Evolutionary conservation across 371 early-diverging fungal species (phyloP).

Genomic region (Apophysomyces trapeziformis): DNA sequence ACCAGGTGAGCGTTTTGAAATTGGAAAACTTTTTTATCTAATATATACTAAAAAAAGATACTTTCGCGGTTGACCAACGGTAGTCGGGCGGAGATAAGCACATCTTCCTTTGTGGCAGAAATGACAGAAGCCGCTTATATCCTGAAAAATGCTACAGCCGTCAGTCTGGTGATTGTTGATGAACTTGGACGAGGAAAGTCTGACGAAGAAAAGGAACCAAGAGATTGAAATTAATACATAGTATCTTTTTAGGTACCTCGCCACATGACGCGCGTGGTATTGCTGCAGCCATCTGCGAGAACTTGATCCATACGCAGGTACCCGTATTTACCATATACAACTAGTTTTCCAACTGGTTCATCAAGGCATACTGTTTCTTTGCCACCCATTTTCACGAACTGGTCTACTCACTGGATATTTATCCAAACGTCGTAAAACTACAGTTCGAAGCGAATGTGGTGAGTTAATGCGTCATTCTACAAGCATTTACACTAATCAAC

Average conservation of each 20-base stretch:
- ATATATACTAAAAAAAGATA: constrained; percentile 28
- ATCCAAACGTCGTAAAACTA: constrained; percentile 71
- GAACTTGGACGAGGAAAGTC: constrained; percentile 93
- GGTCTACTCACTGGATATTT: constrained; percentile 49
- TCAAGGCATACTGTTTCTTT: constrained; percentile 68
- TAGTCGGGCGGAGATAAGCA: constrained; percentile 64
- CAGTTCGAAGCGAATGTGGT: constrained; percentile 62
- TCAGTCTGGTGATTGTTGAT: constrained; percentile 90
- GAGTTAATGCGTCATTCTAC: not conserved
- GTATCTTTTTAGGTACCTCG: constrained; percentile 63
- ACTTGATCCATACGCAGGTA: constrained; percentile 59
- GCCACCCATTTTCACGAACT: constrained; percentile 76
- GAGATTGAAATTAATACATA: too few species aligned
- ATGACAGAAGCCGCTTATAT: constrained; percentile 92
- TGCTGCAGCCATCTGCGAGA: constrained; percentile 80
- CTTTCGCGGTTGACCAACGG: constrained; percentile 79
- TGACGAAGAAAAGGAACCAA: not conserved
- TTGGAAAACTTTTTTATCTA: not conserved
- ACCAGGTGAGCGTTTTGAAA: constrained; percentile 46
- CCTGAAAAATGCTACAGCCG: constrained; percentile 68
- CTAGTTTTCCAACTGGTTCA: not conserved
- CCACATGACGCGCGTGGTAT: constrained; percentile 82
- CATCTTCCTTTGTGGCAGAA: constrained; percentile 91
- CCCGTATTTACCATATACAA: not conserved
- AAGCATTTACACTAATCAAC: constrained; percentile 1